Percentiles rank a stretch among this genome's conserved stretches.
These are phyloP conservation scores for Macrolepiota dolichaula DNA, from an alignment of 768 basidiomycete species.

Conservation along the genomic window DNA sequence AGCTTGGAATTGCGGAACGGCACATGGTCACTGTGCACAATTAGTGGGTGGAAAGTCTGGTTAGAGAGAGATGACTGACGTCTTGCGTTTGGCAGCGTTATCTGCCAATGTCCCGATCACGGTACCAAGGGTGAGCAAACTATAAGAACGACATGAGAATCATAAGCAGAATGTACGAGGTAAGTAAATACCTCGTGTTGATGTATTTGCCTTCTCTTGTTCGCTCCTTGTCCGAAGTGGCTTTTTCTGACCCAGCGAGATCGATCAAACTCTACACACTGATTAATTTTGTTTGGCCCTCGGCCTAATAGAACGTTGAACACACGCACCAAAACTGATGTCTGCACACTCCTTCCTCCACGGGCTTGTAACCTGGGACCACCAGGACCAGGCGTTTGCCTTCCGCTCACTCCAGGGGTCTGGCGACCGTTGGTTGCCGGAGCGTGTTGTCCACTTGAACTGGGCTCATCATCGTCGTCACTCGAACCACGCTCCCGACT, in stretches of 20 bases:
- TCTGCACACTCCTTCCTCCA: slow-evolving; percentile 79
- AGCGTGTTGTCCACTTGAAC: slow-evolving; percentile 34
- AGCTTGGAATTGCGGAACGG: slow-evolving; percentile 96
- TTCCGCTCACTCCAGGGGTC: slow-evolving; percentile 46
- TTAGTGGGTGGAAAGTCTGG: neutral
- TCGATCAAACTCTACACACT: slow-evolving; percentile 79
- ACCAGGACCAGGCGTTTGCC: slow-evolving; percentile 40
- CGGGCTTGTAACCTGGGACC: slow-evolving; percentile 69
- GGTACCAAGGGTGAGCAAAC: slow-evolving; percentile 86
- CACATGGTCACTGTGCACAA: slow-evolving; percentile 67
- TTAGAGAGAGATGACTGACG: slow-evolving; percentile 30
- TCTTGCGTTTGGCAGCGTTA: slow-evolving; percentile 75
- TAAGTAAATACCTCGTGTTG: slow-evolving; percentile 66
- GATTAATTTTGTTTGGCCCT: slow-evolving; percentile 3
- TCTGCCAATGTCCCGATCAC: slow-evolving; percentile 93
- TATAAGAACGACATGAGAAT: slow-evolving; percentile 25
- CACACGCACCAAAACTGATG: slow-evolving; percentile 61
- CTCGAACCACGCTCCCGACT: slow-evolving; percentile 61
- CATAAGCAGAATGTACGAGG: neutral
- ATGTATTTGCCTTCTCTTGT: slow-evolving; percentile 97
- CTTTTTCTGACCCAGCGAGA: slow-evolving; percentile 94
- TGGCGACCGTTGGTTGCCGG: slow-evolving; percentile 29
- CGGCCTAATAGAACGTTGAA: neutral
- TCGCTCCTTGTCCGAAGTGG: slow-evolving; percentile 91
- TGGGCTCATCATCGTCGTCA: slow-evolving; percentile 50